Evolutionary conservation across 2,329 filamentous ascomycete species (phyloP).

Genomic region (Talaromyces sp.): DNA sequence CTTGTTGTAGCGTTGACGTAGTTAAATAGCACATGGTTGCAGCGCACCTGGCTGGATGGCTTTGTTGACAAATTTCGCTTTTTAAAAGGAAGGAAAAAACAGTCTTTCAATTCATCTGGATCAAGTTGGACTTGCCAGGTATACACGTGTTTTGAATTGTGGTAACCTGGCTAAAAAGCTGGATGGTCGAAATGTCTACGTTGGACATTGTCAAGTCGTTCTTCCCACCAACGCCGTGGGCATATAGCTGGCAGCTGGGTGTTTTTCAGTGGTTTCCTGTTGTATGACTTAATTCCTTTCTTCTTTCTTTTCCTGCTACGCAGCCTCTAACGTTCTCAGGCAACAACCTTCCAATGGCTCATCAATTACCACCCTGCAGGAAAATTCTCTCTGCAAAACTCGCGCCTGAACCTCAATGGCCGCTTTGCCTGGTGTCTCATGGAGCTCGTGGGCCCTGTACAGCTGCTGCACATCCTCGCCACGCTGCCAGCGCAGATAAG

Average conservation of each 20-base stretch:
- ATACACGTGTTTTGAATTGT: neutral
- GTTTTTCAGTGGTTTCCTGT: conserved; percentile 40
- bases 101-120: neutral
- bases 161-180: neutral
- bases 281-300: conserved; percentile 24
- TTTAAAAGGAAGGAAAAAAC: too few species aligned
- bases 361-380: conserved; percentile 83
- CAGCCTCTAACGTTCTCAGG: conserved; percentile 41
- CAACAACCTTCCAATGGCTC: conserved; percentile 69
- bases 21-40: neutral
- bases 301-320: conserved; percentile 35
- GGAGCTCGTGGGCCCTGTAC: conserved; percentile 74
- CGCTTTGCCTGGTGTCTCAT: conserved; percentile 82
- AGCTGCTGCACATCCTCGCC: conserved; percentile 72
- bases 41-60: neutral
- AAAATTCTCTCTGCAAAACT: conserved; percentile 69
- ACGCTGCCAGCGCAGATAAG: conserved; percentile 50
- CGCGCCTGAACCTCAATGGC: conserved; percentile 78
- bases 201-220: conserved; percentile 21
- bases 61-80: neutral
- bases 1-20: neutral
- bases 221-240: conserved; percentile 33
- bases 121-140: neutral
- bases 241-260: conserved; percentile 29
- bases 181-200: conserved; percentile 3